Conservation (phyloP, 2,329 filamentous ascomycete genomes). For the Ceratocystis destructans region DNA sequence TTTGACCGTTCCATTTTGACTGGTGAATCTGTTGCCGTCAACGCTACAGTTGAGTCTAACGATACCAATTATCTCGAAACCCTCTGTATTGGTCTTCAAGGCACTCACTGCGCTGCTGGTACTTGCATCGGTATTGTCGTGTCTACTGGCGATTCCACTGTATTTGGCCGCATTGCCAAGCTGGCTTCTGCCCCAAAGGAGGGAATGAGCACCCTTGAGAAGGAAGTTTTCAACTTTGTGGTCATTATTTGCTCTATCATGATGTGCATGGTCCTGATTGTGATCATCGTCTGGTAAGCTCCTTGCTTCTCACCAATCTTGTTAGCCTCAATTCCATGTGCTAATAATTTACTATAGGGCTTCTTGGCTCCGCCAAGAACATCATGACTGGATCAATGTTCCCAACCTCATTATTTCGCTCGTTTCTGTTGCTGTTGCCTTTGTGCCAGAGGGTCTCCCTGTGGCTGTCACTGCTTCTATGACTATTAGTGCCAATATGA, state of each 20-base stretch:
- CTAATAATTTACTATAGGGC: slow-evolving; percentile 46
- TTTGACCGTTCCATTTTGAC: slow-evolving; percentile 94
- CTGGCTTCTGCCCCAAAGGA: slow-evolving; percentile 97
- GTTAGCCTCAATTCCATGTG: slow-evolving; percentile 26
- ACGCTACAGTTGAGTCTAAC: slow-evolving; percentile 57
- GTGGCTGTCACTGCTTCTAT: slow-evolving; percentile 97
- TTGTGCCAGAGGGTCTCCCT: slow-evolving; percentile 91
- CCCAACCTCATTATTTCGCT: slow-evolving; percentile 51
- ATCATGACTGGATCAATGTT: slow-evolving; percentile 99
- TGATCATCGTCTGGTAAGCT: slow-evolving; percentile 95
- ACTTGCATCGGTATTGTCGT: slow-evolving; percentile 85
- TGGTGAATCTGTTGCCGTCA: slow-evolving; percentile 52
- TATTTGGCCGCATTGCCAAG: slow-evolving; percentile 97
- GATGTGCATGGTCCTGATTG: slow-evolving; percentile 92
- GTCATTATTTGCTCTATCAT: slow-evolving; percentile 59
- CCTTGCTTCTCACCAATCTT: slow-evolving; percentile 52
- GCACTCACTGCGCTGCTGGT: slow-evolving; percentile 90
- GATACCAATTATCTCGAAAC: slow-evolving; percentile 64
- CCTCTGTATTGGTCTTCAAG: slow-evolving; percentile 97
- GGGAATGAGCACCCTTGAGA: slow-evolving; percentile 89
- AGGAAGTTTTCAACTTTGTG: slow-evolving; percentile 97
- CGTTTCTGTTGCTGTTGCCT: slow-evolving; percentile 92
- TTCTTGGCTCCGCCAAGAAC: slow-evolving; percentile 87
- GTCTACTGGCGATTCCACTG: slow-evolving; percentile 75
- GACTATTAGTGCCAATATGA: slow-evolving; percentile 89